Evolutionary conservation across 2,329 filamentous ascomycete species (phyloP), one percentile per base, ranked within the genome.

Genomic region (Erysiphe neolycopersici): DNA sequence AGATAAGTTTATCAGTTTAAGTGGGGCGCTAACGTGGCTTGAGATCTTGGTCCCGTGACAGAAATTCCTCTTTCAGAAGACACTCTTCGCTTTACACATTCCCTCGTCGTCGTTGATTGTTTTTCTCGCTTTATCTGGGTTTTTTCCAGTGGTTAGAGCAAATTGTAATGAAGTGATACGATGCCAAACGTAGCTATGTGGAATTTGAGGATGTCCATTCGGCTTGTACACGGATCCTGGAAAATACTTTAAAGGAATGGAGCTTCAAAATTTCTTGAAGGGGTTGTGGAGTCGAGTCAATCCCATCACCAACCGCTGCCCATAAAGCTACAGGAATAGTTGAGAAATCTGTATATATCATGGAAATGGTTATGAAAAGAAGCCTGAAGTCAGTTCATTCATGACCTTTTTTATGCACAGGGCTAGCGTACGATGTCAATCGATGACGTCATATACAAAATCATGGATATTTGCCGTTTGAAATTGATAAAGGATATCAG

Each of bases 311-410:
- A 4, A 18, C 31, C 5, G 35, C 22, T 10, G 31, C 29, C 2
- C 42, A 45, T 14, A 45, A 35, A 14, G 17, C 18, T 9, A 39
- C n/a, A 4, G 26, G 44, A 8, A 45, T 45, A 14, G 16, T 35
- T 12, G 44, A 45, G 17, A 45, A 45, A 37, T 40, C 19, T 40
- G n/a, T 40, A 13, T 19, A 40, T 40, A 40, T 40, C 10, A 40
- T 40, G 38, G 38, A 40, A 29, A 40, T 40, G 9, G 19, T 40
- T 40, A 19, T 40, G 9, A 22, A 40, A 17, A 40, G 22, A 29
- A 26, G 38, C 22, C 13, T 29, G 5, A 26, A 26, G 38, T 40
- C 38, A 3, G 38, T 40, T 4, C 38, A 40, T 40, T 29, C 38
- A 26, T 40, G 38, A 19, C 38, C 38, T 12, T 40, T 40, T 40